phyloP scores from a whole-genome alignment of 2,329 filamentous ascomycete genomes.

The Raffaelea ambrosiae region DNA sequence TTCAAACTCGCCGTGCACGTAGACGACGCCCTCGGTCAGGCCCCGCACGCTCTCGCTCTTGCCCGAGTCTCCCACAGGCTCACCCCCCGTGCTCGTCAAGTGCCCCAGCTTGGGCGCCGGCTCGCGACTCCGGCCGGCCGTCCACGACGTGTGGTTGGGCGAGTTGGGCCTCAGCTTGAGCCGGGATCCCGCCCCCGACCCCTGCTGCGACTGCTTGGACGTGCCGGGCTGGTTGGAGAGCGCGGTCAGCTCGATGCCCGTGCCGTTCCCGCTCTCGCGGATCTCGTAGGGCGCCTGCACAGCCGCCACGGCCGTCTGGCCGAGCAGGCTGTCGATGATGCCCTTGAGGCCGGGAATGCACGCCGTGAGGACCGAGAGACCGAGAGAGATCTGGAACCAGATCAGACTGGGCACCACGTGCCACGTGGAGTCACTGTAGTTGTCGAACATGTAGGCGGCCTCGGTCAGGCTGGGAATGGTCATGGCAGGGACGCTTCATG shows the following conservation, averaged over 20 bases:
- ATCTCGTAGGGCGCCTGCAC: slow-evolving; percentile 7
- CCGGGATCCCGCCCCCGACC: too few species aligned
- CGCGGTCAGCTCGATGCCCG: slow-evolving; percentile 3
- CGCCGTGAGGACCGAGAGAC: slow-evolving; percentile 13
- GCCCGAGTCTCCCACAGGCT: too few species aligned
- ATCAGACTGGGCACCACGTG: slow-evolving; percentile 1
- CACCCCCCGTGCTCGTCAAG: too few species aligned
- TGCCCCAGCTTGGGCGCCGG: neutral
- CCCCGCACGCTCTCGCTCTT: slow-evolving; percentile 2
- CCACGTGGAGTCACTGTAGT: slow-evolving; percentile 11
- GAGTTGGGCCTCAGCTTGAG: neutral
- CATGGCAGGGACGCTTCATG: neutral
- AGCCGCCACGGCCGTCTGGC: slow-evolving; percentile 3
- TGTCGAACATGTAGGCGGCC: slow-evolving; percentile 1
- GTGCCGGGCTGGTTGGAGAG: neutral
- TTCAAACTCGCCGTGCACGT: slow-evolving; percentile 1
- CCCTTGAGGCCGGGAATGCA: slow-evolving; percentile 13
- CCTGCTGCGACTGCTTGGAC: too few species aligned
- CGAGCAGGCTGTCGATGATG: slow-evolving; percentile 9
- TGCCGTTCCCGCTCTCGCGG: neutral
- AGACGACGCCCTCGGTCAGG: slow-evolving; percentile 3
- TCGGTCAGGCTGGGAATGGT: slow-evolving; percentile 6
- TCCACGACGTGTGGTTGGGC: neutral
- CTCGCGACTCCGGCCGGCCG: neutral
- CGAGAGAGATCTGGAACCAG: slow-evolving; percentile 6